Base-by-base conservation (phyloP, 345 rosid species). In the Euphorbia tirucalli region DNA sequence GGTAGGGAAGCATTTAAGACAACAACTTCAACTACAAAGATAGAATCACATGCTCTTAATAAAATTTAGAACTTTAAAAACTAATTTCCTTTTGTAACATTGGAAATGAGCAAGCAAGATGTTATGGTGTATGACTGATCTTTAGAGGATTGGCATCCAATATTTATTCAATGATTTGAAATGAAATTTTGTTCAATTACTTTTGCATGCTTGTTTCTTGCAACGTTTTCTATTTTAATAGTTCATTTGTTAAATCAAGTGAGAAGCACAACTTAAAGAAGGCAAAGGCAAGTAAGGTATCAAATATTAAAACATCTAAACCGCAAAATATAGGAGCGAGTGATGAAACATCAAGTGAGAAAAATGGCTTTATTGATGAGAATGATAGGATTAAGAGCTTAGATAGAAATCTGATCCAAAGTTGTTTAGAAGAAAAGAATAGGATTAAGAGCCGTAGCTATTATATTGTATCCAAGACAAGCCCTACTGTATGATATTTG, bases 121-220 rank as follows among this genome's bases (percentile, higher is more conserved):
- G n/a, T n/a, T n/a, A n/a, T n/a, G n/a, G n/a, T n/a, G n/a, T n/a
- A n/a, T n/a, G n/a, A n/a, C n/a, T 54, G 18, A 13, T 32, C 22
- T 68, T 52, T 15, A n/a, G n/a, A n/a, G n/a, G n/a, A 66, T 48
- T 54, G 37, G 6, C 35, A 24, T 65, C 37, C 39, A 31, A 5
- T 8, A 19, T 32, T 27, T 31, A 19, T 22, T 52, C 10, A 9
- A 16, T 16, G 43, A 19, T 18, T 50, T n/a, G 27, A 4, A 15
- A 18, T 46, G 1, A 4, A 66, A 18, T 35, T 50, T 11, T 50
- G 3, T 30, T 49, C 16, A 35, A 56, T 55, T 54, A 2, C 8
- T n/a, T 44, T 22, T n/a, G 30, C 16, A n/a, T n/a, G n/a, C n/a
- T 41, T 66, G 49, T 49, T 32, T 75, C 59, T 39, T 49, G 39